phyloP scores from a whole-genome alignment of 129 eudicot genomes.

The Arctium minus region DNA sequence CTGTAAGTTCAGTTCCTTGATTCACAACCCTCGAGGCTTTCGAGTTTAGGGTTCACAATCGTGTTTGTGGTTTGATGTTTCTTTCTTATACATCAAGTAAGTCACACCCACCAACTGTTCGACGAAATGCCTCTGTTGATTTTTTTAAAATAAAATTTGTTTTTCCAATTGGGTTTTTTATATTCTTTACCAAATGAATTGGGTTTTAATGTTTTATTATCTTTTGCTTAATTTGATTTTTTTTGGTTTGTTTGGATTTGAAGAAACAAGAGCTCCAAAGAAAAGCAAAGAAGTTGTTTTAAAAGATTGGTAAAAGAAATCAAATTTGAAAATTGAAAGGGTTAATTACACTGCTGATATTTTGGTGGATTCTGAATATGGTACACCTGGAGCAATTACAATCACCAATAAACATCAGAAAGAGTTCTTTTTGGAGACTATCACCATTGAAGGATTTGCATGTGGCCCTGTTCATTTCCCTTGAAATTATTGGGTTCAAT shows the following conservation, averaged over 20 bases:
- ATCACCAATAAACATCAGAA: slow-evolving; percentile 73
- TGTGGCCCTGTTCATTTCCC: slow-evolving; percentile 94
- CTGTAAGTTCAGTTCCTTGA: too few relatives aligned
- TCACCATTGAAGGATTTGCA: slow-evolving; percentile 92
- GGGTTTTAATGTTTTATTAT: too few relatives aligned
- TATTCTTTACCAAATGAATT: too few relatives aligned
- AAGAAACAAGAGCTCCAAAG: slow-evolving; percentile 75
- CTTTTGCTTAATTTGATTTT: too few relatives aligned
- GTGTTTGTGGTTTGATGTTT: too few relatives aligned
- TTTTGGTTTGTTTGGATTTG: slow-evolving; percentile 22
- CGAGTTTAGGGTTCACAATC: too few relatives aligned
- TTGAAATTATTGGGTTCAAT: slow-evolving; percentile 96
- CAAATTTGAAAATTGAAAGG: slow-evolving; percentile 65
- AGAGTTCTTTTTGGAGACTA: slow-evolving; percentile 77
- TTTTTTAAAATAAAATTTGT: too few relatives aligned
- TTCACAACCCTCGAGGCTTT: too few relatives aligned
- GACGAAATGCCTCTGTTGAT: slow-evolving; percentile 13
- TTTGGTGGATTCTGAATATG: slow-evolving; percentile 75
- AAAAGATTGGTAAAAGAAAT: slow-evolving; percentile 91
- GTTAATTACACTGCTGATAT: slow-evolving; percentile 83
- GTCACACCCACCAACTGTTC: slow-evolving; percentile 9
- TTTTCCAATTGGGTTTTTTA: too few relatives aligned
- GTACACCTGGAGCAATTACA: slow-evolving; percentile 81
- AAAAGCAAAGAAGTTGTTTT: slow-evolving; percentile 62
- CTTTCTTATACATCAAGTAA: too few relatives aligned